Percentiles rank a stretch among this genome's conserved stretches.
Conservation (phyloP, 352 stramenopile genomes). For the Globisporangium megalacanthum region DNA sequence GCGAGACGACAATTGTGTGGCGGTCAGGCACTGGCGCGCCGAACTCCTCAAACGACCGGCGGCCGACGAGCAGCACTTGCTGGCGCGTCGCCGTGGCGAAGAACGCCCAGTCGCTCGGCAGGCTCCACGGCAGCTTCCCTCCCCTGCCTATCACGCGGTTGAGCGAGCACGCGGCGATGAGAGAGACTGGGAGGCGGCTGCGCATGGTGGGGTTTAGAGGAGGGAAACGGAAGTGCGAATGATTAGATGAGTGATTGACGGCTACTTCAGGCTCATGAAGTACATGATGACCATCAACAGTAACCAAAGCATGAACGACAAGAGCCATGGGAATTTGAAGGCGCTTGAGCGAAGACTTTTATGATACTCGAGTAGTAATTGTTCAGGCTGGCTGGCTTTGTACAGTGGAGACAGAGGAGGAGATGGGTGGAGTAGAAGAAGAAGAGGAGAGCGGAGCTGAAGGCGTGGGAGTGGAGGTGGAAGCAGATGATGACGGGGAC, state of each 20-base stretch:
- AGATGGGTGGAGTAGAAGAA: not conserved
- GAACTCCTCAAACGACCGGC: slow-evolving; percentile 54
- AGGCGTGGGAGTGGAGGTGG: not conserved
- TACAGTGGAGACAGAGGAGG: slow-evolving; percentile 7
- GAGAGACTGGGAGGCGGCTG: slow-evolving; percentile 32
- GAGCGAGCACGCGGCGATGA: slow-evolving; percentile 65
- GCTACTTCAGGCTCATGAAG: no score
- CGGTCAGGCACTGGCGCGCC: slow-evolving; percentile 33
- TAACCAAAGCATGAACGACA: no score
- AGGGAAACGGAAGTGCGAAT: not conserved
- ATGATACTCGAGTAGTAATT: slow-evolving; percentile 12
- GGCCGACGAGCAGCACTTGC: slow-evolving; percentile 63
- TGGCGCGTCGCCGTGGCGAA: slow-evolving; percentile 45
- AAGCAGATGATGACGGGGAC: not conserved
- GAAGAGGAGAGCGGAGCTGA: not conserved
- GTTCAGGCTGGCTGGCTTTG: slow-evolving; percentile 12
- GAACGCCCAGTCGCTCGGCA: slow-evolving; percentile 68
- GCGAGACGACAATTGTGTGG: slow-evolving; percentile 57
- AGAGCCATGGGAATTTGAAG: not conserved
- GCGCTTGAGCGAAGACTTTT: not conserved
- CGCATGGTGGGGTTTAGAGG: not conserved
- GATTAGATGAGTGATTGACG: not conserved
- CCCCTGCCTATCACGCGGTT: slow-evolving; percentile 59
- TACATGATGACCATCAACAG: no score
- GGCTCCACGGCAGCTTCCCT: slow-evolving; percentile 48